Base-by-base conservation (phyloP, 2,329 filamentous ascomycete genomes). In the Cordyceps pruinosa region DNA sequence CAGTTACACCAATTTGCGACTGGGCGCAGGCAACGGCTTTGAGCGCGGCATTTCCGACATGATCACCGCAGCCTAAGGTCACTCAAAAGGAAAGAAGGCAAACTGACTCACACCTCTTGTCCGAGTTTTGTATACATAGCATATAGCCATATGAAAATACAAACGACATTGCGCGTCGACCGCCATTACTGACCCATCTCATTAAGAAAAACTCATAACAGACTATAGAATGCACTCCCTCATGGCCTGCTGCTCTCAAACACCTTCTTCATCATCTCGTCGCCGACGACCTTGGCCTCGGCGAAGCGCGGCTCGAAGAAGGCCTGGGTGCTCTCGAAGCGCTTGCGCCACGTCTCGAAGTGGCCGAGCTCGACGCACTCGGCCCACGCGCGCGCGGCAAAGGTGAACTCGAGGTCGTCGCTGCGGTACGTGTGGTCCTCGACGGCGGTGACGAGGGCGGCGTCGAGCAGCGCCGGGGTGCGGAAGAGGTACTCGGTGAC, bases 401-500 rank as follows among this genome's bases (percentile, higher is more conserved):
- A 97, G 0, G 93, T 96, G 69, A 99, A 99, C 72, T 99, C 94
- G 57, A 99, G 77, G 70, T 99, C 94, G 68, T 99, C 94, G 25
- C 87, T 88, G n/a, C 94, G 83, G 74, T 97, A 99, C 0, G 87
- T 93, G 65, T 89, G 87, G 72, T 99, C 93, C 62, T 93, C 83
- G 65, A 97, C 85, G 3, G 91, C 93, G 8, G 90, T 94, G 49
- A 87, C 82, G 64, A 99, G 83, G 25, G 88, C 88, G 68, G 94
- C 90, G 51, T 96, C 87, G 15, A 99, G 83, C 53, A 96, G 77
- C 3, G 82, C 83, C 19, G 83, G 80, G 66, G 92, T 91, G 62
- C 91, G 87, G 77, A 97, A 99, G 37, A 99, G 79, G 69, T 96
- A 93, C 74, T 99, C 94, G 1, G 92, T 93, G n/a, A 97, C 95